Conservation (phyloP, 176 grass and related monocot genomes). For the Eragrostis nindensis region DNA sequence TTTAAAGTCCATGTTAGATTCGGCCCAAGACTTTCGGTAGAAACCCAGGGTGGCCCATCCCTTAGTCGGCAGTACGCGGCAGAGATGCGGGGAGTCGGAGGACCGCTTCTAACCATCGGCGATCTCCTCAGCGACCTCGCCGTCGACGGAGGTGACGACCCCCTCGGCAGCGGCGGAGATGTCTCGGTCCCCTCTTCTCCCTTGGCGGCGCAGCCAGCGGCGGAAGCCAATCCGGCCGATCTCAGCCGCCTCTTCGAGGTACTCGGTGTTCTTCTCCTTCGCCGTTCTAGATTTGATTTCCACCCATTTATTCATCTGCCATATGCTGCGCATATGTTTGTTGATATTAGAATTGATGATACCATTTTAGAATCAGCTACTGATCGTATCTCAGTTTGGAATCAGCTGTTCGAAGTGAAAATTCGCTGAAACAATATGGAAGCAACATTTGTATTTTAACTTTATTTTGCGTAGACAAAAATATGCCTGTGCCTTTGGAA, state of each 20-base stretch:
- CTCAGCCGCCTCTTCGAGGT: conserved; percentile 68
- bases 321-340: neutral
- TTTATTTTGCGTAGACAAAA: neutral
- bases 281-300: neutral
- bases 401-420: neutral
- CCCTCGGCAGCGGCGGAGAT: conserved; percentile 21
- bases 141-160: conserved; percentile 51
- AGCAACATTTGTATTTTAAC: neutral
- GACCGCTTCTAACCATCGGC: conserved; percentile 76
- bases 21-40: neutral
- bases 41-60: neutral
- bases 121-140: conserved; percentile 82
- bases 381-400: neutral
- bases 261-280: neutral
- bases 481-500: neutral
- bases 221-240: conserved; percentile 49
- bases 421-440: neutral
- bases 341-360: neutral
- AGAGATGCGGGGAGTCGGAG: conserved; percentile 73
- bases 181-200: conserved; percentile 32
- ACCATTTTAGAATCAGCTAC: neutral
- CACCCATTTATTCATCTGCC: neutral
- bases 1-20: neutral
- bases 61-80: too few relatives aligned
- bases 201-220: neutral